A percentile compares a stretch with the other conserved stretches of the same genome.
Conservation (phyloP, 2,329 filamentous ascomycete species). For the Cladorrhinum sp. region DNA sequence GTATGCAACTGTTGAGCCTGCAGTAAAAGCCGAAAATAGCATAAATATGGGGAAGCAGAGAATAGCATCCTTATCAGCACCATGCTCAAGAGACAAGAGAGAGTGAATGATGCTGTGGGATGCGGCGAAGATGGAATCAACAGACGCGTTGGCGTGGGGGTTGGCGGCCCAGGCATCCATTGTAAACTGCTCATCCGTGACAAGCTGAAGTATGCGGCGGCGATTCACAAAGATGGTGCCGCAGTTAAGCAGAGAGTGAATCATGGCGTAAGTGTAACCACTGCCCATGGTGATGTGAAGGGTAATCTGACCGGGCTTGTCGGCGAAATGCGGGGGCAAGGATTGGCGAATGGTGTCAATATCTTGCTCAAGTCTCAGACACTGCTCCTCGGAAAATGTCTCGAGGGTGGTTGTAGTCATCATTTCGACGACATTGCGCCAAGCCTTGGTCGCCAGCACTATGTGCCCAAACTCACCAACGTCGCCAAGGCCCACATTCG, state of each 20-base stretch:
- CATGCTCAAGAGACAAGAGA: slow-evolving; percentile 53
- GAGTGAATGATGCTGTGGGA: slow-evolving; percentile 58
- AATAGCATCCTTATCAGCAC: slow-evolving; percentile 56
- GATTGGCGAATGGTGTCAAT: slow-evolving; percentile 55
- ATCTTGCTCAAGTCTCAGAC: slow-evolving; percentile 48
- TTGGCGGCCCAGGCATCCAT: slow-evolving; percentile 52
- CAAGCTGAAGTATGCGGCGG: slow-evolving; percentile 56
- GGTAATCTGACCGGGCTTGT: slow-evolving; percentile 60
- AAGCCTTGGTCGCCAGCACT: slow-evolving; percentile 58
- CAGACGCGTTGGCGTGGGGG: slow-evolving; percentile 46
- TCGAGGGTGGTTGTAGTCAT: slow-evolving; percentile 52
- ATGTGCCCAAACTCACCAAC: slow-evolving; percentile 62
- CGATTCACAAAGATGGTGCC: slow-evolving; percentile 60
- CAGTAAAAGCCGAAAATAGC: slow-evolving; percentile 61
- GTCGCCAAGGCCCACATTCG: slow-evolving; percentile 43
- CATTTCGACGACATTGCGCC: slow-evolving; percentile 61
- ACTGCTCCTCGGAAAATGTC: slow-evolving; percentile 54
- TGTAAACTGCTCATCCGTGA: slow-evolving; percentile 51
- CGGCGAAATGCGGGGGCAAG: slow-evolving; percentile 57
- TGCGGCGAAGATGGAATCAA: slow-evolving; percentile 56
- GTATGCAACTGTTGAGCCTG: slow-evolving; percentile 59
- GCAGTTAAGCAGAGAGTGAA: slow-evolving; percentile 60
- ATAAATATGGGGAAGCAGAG: slow-evolving; percentile 63
- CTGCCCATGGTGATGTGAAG: slow-evolving; percentile 64
- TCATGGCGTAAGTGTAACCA: slow-evolving; percentile 60